Percentiles rank a stretch among this genome's conserved stretches.
Conservation (phyloP, 495 filamentous ascomycete genomes). For the Daldinia bambusicola region DNA sequence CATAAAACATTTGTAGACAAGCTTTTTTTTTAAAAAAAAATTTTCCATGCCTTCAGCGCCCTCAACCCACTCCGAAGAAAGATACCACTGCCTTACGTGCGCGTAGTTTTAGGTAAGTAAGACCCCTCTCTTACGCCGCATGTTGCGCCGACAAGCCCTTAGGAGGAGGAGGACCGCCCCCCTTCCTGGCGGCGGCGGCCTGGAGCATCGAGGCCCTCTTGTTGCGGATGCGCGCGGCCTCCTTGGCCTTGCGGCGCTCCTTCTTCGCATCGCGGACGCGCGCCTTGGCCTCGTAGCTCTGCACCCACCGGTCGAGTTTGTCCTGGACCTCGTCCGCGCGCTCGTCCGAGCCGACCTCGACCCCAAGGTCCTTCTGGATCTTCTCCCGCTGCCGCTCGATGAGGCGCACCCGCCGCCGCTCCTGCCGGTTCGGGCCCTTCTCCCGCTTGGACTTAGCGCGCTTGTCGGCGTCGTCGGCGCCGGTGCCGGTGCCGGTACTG, state of each 20-base stretch:
- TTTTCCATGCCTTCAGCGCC: not conserved
- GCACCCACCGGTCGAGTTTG: constrained; percentile 32
- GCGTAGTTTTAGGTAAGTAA: not conserved
- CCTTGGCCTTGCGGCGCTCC: constrained; percentile 14
- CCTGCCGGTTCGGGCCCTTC: constrained; percentile 35
- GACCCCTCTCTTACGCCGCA: not conserved
- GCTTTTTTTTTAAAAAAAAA: no score
- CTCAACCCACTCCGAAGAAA: not conserved
- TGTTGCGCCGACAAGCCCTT: not conserved
- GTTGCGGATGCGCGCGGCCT: constrained; percentile 25
- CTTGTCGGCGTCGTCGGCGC: not conserved
- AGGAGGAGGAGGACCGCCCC: no score
- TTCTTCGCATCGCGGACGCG: constrained; percentile 12
- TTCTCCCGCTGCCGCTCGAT: constrained; percentile 41
- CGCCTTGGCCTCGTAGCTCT: constrained; percentile 11
- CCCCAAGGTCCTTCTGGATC: constrained; percentile 35
- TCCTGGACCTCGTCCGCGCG: constrained; percentile 36
- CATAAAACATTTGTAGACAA: not conserved
- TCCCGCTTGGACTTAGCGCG: constrained; percentile 3
- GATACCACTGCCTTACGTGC: not conserved
- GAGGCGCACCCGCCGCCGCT: constrained; percentile 41
- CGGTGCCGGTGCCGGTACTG: not conserved
- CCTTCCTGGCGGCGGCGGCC: not conserved
- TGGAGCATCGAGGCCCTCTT: not conserved
- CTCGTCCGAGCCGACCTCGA: constrained; percentile 24